phyloP scores from a whole-genome alignment of 345 rosid species.

The Triadica sebifera region DNA sequence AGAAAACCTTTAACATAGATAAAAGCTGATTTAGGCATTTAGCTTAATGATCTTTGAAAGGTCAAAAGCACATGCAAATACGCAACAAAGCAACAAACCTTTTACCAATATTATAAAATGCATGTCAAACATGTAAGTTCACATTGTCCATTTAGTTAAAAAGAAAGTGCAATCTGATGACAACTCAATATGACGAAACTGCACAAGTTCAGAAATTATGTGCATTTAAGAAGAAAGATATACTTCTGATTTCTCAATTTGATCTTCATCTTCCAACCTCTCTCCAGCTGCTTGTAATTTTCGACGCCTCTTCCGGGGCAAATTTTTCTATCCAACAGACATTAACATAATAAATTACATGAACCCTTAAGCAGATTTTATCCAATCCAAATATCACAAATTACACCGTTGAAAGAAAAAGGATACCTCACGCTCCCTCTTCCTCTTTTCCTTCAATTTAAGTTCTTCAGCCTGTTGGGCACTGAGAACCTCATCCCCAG shows the following conservation, averaged over 20 bases:
- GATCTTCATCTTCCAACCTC: slow-evolving; percentile 74
- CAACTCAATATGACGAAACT: not conserved
- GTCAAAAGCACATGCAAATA: not conserved
- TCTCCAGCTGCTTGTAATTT: slow-evolving; percentile 95
- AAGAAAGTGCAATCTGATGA: not conserved
- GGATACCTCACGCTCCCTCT: slow-evolving; percentile 76
- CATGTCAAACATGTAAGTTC: not conserved
- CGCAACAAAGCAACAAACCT: not conserved
- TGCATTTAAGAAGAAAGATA: slow-evolving; percentile 15
- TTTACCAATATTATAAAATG: not conserved
- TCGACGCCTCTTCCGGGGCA: slow-evolving; percentile 85
- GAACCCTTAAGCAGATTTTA: not conserved
- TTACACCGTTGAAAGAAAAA: not conserved
- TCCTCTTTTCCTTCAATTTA: slow-evolving; percentile 89
- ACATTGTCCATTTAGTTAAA: not conserved
- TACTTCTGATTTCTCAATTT: slow-evolving; percentile 43
- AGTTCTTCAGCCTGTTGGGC: slow-evolving; percentile 88
- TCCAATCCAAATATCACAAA: slow-evolving; percentile 2
- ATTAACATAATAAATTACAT: not conserved
- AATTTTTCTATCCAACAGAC: slow-evolving; percentile 59
- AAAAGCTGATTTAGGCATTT: not conserved
- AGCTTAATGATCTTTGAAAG: not conserved
- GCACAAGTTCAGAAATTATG: not conserved
- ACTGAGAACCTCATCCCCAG: slow-evolving; percentile 62
- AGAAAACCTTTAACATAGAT: not conserved